Conservation (phyloP, 768 basidiomycete genomes). For the Phylloporus rhodoxanthus region DNA sequence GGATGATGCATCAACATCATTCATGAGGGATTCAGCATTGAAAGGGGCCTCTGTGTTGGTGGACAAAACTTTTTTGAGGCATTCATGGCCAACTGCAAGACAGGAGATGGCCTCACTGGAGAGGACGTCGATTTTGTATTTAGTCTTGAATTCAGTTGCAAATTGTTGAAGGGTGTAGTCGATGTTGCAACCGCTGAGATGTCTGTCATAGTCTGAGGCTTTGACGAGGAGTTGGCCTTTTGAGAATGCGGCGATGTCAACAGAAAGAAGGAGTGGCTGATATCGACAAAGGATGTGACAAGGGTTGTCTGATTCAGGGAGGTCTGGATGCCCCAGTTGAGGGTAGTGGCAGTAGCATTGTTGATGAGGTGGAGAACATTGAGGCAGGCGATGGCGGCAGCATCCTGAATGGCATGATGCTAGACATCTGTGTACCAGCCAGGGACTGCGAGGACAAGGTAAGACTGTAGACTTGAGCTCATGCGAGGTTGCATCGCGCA, state of each 20-base stretch:
- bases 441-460: constrained; percentile 94
- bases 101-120: constrained; percentile 91
- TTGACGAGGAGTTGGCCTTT: constrained; percentile 89
- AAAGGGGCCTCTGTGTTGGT: constrained; percentile 87
- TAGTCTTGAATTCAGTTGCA: constrained; percentile 85
- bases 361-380: constrained; percentile 94
- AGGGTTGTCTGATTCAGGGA: constrained; percentile 78
- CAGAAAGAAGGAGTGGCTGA: constrained; percentile 91
- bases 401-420: constrained; percentile 83
- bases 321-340: constrained; percentile 98
- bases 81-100: constrained; percentile 81
- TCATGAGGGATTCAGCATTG: constrained; percentile 94
- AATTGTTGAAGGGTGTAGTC: constrained; percentile 89
- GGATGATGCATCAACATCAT: constrained; percentile 88
- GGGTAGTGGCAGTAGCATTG: constrained; percentile 91
- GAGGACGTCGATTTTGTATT: constrained; percentile 96
- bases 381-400: constrained; percentile 82
- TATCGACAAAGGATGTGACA: constrained; percentile 92
- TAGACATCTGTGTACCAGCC: constrained; percentile 96
- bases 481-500: constrained; percentile 76
- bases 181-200: constrained; percentile 95
- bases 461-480: constrained; percentile 86
- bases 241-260: constrained; percentile 84
- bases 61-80: constrained; percentile 92
- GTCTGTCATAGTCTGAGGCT: constrained; percentile 82